A percentile compares a stretch with the other conserved stretches of the same genome.
These are phyloP conservation scores for Cruciata laevipes DNA, from an alignment of 257 asterid genomes.

Conservation along the genomic window DNA sequence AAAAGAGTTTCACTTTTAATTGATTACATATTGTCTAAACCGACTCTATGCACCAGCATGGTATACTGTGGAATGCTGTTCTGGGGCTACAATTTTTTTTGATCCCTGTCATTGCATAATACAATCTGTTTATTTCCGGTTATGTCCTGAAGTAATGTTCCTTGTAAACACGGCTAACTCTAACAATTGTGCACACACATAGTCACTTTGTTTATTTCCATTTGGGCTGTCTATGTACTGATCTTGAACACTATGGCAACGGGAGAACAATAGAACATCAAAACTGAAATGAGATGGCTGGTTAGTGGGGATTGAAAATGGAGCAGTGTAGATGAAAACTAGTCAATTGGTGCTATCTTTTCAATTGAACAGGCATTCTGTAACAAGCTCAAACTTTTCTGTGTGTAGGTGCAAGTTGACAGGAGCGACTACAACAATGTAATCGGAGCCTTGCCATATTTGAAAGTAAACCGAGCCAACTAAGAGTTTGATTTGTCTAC, in stretches of 20 bases:
- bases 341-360: not conserved
- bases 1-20: not conserved
- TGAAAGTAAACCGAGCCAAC: constrained; percentile 78
- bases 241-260: not conserved
- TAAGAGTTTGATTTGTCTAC: constrained; percentile 12
- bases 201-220: not conserved
- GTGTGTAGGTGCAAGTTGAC: constrained; percentile 71
- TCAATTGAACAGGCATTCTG: not conserved
- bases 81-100: not conserved
- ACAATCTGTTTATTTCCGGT: not conserved
- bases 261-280: not conserved
- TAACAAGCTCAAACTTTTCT: not conserved
- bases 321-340: not conserved
- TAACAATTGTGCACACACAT: not conserved
- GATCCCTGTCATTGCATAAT: not conserved
- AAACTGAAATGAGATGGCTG: not conserved
- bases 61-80: not conserved
- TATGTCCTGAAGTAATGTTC: not conserved
- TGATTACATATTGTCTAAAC: not conserved
- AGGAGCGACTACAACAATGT: constrained; percentile 90
- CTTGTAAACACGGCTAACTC: not conserved
- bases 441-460: constrained; percentile 86
- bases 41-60: not conserved
- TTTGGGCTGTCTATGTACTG: not conserved
- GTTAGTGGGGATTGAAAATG: not conserved